Percentiles rank a stretch among this genome's conserved stretches.
Evolutionary conservation across 805 yeast genomes (phyloP).

Genomic region (Yarrowia sp.): DNA sequence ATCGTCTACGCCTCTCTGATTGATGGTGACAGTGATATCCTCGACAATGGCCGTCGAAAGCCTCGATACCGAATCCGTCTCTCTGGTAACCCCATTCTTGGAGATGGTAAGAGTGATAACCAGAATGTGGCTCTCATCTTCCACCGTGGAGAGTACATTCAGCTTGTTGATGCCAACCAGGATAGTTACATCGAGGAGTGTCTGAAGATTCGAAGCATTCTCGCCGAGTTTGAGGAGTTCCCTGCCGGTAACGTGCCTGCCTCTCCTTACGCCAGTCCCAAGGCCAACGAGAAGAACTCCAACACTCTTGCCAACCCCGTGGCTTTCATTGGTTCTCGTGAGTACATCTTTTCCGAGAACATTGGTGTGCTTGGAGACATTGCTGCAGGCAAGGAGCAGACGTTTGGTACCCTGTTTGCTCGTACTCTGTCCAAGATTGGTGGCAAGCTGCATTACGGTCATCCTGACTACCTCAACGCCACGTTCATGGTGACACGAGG

Average conservation of each 20-base stretch:
- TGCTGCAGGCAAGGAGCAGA: constrained; percentile 89
- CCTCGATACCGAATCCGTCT: constrained; percentile 70
- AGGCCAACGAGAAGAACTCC: constrained; percentile 52
- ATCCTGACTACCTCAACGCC: constrained; percentile 80
- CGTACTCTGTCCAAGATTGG: constrained; percentile 83
- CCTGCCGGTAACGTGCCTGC: constrained; percentile 44
- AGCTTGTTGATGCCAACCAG: constrained; percentile 83
- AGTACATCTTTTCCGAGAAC: constrained; percentile 82
- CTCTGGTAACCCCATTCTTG: constrained; percentile 82
- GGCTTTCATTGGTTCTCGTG: constrained; percentile 84
- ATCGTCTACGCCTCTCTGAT: constrained; percentile 67
- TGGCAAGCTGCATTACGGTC: constrained; percentile 85
- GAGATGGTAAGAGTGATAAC: constrained; percentile 86
- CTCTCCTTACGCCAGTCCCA: constrained; percentile 60
- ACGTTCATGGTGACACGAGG: constrained; percentile 85
- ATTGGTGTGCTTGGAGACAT: constrained; percentile 83
- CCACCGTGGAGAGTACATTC: constrained; percentile 81
- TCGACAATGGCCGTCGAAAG: constrained; percentile 62
- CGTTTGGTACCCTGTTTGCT: constrained; percentile 84
- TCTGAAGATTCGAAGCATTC: constrained; percentile 73
- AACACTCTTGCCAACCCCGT: constrained; percentile 59
- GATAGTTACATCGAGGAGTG: constrained; percentile 85
- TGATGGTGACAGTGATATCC: constrained; percentile 71
- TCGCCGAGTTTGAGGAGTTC: constrained; percentile 76
- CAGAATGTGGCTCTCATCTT: constrained; percentile 79